A percentile compares a stretch with the other conserved stretches of the same genome.
These are phyloP conservation scores for Candida broadrunensis DNA, from an alignment of 805 yeast species.

Conservation along the genomic window DNA sequence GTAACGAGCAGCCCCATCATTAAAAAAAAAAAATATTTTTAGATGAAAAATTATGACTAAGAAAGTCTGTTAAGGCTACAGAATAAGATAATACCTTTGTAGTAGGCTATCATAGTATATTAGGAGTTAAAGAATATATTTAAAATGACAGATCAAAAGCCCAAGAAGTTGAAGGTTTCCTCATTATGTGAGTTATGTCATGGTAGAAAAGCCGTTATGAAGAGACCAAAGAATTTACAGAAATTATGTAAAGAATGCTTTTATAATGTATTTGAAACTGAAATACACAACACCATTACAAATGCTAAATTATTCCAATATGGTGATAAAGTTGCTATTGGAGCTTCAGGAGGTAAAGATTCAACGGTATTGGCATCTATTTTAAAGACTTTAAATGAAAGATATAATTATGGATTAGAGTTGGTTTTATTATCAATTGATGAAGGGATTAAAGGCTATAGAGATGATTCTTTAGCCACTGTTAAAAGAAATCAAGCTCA, in stretches of 20 bases:
- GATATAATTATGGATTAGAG: slow-evolving; percentile 84
- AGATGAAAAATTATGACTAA: too few species aligned
- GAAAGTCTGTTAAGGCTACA: too few species aligned
- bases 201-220: slow-evolving; percentile 77
- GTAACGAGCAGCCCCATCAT: too few species aligned
- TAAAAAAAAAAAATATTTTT: too few species aligned
- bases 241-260: slow-evolving; percentile 90
- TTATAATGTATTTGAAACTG: slow-evolving; percentile 87
- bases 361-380: slow-evolving; percentile 92
- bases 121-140: too few species aligned
- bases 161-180: slow-evolving; percentile 30
- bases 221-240: slow-evolving; percentile 88
- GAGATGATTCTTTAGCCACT: slow-evolving; percentile 96
- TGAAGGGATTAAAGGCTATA: slow-evolving; percentile 95
- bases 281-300: slow-evolving; percentile 85
- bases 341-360: slow-evolving; percentile 99
- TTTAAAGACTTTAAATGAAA: slow-evolving; percentile 80
- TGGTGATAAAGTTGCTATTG: slow-evolving; percentile 93
- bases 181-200: slow-evolving; percentile 81
- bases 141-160: slow-evolving; percentile 5
- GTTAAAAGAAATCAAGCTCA: slow-evolving; percentile 91
- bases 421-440: slow-evolving; percentile 84
- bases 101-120: too few species aligned
- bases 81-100: too few species aligned
- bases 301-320: slow-evolving; percentile 63